phyloP scores from a whole-genome alignment of 1,139 yeast species.

The Meyerozyma carpophila region DNA sequence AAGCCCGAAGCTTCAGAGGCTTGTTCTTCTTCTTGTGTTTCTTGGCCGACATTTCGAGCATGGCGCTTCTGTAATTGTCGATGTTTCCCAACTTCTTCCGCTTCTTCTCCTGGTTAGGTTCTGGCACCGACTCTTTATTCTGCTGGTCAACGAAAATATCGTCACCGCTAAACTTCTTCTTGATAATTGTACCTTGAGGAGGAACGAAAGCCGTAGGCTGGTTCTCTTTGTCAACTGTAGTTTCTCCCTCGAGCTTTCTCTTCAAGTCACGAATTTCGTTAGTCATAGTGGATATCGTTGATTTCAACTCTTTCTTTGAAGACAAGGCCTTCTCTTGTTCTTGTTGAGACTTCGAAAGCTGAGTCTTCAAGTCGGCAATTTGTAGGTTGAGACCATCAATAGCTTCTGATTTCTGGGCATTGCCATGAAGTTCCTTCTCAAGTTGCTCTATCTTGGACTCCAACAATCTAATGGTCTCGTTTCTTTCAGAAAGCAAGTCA shows the following conservation, averaged over 20 bases:
- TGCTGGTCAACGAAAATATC: not conserved
- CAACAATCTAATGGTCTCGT: not conserved
- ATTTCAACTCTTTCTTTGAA: not conserved
- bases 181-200: not conserved
- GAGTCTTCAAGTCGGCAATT: not conserved
- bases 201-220: not conserved
- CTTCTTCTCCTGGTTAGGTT: not conserved
- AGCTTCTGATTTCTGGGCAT: not conserved
- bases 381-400: not conserved
- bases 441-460: not conserved
- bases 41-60: slow-evolving; percentile 1
- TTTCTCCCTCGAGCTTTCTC: not conserved
- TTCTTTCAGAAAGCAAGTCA: not conserved
- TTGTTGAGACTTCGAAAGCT: not conserved
- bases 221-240: not conserved
- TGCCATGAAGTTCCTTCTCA: not conserved
- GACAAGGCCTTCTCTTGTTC: not conserved
- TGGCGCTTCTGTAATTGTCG: not conserved
- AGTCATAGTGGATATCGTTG: not conserved
- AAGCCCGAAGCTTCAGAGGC: not conserved
- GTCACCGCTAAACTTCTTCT: not conserved
- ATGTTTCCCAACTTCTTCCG: slow-evolving; percentile 1
- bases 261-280: not conserved
- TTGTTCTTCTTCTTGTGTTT: slow-evolving; percentile 1
- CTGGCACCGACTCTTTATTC: not conserved